phyloP scores from a whole-genome alignment of 768 basidiomycete species.

The Austroboletus eburneus region DNA sequence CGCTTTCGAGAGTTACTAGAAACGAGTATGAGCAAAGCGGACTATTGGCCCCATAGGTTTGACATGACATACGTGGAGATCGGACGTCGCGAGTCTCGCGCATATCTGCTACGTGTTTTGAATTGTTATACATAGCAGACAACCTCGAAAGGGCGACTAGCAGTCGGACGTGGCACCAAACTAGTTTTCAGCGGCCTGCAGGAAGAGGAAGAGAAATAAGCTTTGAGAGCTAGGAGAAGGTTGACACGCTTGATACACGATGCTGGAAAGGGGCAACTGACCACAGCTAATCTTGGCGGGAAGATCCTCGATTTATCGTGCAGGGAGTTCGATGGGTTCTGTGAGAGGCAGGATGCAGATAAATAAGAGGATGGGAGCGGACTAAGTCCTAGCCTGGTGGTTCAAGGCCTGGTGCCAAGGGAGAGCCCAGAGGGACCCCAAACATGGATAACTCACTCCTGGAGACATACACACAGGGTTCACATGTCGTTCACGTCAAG shows the following conservation, averaged over 20 bases:
- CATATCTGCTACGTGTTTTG: neutral
- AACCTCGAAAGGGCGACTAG: neutral
- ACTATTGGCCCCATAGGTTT: neutral
- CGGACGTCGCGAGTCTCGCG: constrained; percentile 3
- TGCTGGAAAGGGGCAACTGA: constrained; percentile 7
- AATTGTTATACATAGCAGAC: neutral
- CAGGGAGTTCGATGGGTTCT: neutral
- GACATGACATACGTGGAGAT: constrained; percentile 14
- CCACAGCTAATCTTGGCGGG: neutral
- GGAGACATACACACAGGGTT: neutral
- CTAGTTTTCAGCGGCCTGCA: neutral
- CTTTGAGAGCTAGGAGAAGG: neutral
- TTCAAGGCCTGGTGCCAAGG: neutral
- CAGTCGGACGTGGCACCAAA: neutral
- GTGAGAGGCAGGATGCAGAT: neutral
- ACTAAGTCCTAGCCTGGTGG: neutral
- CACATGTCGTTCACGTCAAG: neutral
- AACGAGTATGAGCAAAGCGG: neutral
- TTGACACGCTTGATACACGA: neutral
- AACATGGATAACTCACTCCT: constrained; percentile 1
- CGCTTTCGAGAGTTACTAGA: constrained; percentile 1
- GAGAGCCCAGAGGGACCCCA: constrained; percentile 1
- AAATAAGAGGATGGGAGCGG: neutral
- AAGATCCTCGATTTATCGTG: constrained; percentile 2
- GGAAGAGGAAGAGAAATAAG: neutral